These are phyloP conservation scores for Aspergillus aculeatus DNA, from an alignment of 2,329 filamentous ascomycete species.

Conservation along the genomic window DNA sequence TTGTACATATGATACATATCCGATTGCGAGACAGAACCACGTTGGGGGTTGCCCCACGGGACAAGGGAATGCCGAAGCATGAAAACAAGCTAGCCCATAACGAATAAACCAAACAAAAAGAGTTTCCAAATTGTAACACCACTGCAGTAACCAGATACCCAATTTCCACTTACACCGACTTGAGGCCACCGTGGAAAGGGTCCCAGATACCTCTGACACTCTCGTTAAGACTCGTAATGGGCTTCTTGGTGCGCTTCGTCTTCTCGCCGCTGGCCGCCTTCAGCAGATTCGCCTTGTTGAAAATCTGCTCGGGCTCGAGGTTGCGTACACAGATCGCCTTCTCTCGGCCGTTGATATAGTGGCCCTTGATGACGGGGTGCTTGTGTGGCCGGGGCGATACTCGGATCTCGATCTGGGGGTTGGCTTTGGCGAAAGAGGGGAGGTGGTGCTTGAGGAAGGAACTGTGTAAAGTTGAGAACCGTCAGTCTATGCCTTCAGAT, in stretches of 20 bases:
- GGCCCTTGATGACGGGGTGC: slow-evolving; percentile 83
- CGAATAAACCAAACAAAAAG: slow-evolving; percentile 23
- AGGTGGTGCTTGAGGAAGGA: slow-evolving; percentile 78
- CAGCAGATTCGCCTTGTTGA: slow-evolving; percentile 66
- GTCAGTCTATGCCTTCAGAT: not conserved
- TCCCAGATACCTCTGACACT: slow-evolving; percentile 66
- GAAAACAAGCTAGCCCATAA: slow-evolving; percentile 26
- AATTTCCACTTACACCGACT: slow-evolving; percentile 44
- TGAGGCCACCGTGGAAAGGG: slow-evolving; percentile 59
- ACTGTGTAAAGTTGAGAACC: slow-evolving; percentile 45
- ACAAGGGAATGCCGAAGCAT: slow-evolving; percentile 18
- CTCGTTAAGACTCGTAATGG: slow-evolving; percentile 62
- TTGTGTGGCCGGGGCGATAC: slow-evolving; percentile 86
- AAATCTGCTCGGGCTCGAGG: slow-evolving; percentile 73
- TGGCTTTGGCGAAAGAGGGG: slow-evolving; percentile 71
- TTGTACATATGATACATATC: slow-evolving; percentile 29
- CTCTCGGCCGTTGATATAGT: slow-evolving; percentile 87
- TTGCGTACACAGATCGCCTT: slow-evolving; percentile 90
- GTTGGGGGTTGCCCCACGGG: slow-evolving; percentile 8
- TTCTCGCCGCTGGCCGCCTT: slow-evolving; percentile 50
- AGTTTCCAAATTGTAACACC: slow-evolving; percentile 19
- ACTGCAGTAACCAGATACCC: slow-evolving; percentile 16
- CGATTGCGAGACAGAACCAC: slow-evolving; percentile 12
- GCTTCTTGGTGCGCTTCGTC: slow-evolving; percentile 55
- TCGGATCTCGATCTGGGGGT: slow-evolving; percentile 87